Evolutionary conservation across 495 filamentous ascomycete genomes (phyloP), one percentile per base, ranked within the genome.

Genomic region (Lineolata rhizophorae): DNA sequence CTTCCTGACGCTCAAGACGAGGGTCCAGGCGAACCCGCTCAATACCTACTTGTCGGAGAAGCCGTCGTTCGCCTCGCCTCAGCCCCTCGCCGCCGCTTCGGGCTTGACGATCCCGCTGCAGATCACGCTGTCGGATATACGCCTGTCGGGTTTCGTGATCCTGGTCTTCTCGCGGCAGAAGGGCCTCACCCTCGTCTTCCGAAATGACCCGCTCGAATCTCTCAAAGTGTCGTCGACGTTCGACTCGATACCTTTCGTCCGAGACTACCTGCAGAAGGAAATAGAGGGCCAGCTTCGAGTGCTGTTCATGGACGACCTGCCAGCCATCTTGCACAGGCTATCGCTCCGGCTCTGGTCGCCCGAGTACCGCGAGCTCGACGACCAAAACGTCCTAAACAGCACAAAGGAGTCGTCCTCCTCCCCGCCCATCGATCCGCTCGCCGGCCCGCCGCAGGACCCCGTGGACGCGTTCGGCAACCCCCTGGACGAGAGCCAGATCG

Each of bases 211-310:
- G 2, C 69, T 97, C 32, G 87, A 97, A 45, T 93, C 83, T 10
- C 70, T 97, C 39, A 95, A 94, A 58, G 87, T 97, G 38, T 94
- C 87, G 2, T 92, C 82, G 35, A 97, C 87, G 17, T 97, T 95
- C 50, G 87, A 97, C 56, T 92, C 87, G 8, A 97, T 97, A 43
- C 85, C 85, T 6, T 97, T 95, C 43, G 85, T 97, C 34, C 72
- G 85, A 35, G 85, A 95, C 47, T 97, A 94, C 52, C 60, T 97
- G 29, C 87, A 97, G 46, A 82, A 77, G 45, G 90, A 85, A 35
- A 97, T 97, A 44, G 87, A 97, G 54, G 72, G 63, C n/a, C 87
- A 95, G 49, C 56, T 97, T 20, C 67, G 87, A 25, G 75, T 79
- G 29, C 47, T 97, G 43, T 82, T 97, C 49, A 94, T 95, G 81